Conservation (phyloP, 2,329 filamentous ascomycete genomes). For the Aspergillus pseudoviridinutans region DNA sequence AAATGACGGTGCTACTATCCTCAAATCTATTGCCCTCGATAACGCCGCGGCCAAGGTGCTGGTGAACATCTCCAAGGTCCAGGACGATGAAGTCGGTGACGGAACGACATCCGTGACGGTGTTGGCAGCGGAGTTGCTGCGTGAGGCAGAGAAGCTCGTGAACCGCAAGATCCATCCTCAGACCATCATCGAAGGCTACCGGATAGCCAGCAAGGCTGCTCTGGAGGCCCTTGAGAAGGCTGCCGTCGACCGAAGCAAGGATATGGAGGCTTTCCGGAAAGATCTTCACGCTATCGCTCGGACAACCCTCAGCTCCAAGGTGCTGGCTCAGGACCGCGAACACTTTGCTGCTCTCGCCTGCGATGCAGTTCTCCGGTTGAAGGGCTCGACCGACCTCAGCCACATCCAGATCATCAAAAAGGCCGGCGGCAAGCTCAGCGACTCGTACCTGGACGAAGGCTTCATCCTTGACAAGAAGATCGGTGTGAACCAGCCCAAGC, state of each 20-base stretch:
- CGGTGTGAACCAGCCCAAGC: conserved; percentile 96
- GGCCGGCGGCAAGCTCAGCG: conserved; percentile 91
- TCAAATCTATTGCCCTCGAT: conserved; percentile 97
- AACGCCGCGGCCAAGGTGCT: conserved; percentile 97
- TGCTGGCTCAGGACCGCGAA: conserved; percentile 86
- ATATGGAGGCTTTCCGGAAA: conserved; percentile 77
- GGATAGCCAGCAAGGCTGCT: conserved; percentile 90
- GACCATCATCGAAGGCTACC: conserved; percentile 98
- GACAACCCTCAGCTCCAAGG: conserved; percentile 96
- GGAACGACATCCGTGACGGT: conserved; percentile 98
- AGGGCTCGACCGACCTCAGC: conserved; percentile 86
- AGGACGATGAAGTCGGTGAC: conserved; percentile 97
- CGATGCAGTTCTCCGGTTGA: conserved; percentile 85
- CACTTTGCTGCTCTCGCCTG: conserved; percentile 88
- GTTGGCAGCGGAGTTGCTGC: conserved; percentile 86
- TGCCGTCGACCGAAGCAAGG: conserved; percentile 85
- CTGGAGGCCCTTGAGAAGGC: conserved; percentile 77
- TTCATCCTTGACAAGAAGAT: conserved; percentile 99
- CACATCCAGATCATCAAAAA: conserved; percentile 99
- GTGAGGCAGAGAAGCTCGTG: conserved; percentile 94
- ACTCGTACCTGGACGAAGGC: conserved; percentile 95
- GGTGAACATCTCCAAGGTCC: conserved; percentile 98
- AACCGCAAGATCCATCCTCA: conserved; percentile 99
- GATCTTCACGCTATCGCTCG: conserved; percentile 87
- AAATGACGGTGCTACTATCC: conserved; percentile 96